Percentiles rank a stretch among this genome's conserved stretches.
Conservation (phyloP, 73 alveolate genomes). For the Loxodes magnus region DNA sequence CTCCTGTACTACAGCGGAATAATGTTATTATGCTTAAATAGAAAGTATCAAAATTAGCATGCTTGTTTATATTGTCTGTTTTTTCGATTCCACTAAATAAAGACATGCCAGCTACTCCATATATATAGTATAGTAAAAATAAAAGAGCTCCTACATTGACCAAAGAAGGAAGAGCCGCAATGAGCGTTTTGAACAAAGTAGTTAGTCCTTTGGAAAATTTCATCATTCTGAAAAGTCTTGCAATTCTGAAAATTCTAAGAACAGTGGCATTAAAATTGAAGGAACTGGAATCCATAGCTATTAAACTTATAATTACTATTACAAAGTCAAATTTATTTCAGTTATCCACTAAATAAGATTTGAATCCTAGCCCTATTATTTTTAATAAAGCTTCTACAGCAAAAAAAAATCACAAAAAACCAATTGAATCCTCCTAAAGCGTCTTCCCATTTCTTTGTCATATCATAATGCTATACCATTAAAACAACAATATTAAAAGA, state of each 20-base stretch:
- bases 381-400: slow-evolving; percentile 27
- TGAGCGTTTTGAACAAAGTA: background rate
- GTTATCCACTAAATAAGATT: slow-evolving; percentile 18
- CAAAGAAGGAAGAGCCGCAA: slow-evolving; percentile 8
- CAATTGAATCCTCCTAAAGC: background rate
- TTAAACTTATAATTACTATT: slow-evolving; percentile 16
- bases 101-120: slow-evolving; percentile 44
- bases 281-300: background rate
- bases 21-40: slow-evolving; percentile 20
- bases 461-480: background rate
- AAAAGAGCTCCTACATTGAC: slow-evolving; percentile 18
- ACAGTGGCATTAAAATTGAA: slow-evolving; percentile 19
- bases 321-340: slow-evolving; percentile 42
- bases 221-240: slow-evolving; percentile 14
- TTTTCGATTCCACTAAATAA: slow-evolving; percentile 18
- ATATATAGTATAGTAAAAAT: slow-evolving; percentile 24
- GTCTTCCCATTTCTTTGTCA: background rate
- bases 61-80: slow-evolving; percentile 1
- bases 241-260: slow-evolving; percentile 22
- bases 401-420: slow-evolving; percentile 21
- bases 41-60: slow-evolving; percentile 36
- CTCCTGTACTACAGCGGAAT: slow-evolving; percentile 36
- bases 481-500: background rate
- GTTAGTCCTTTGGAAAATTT: background rate
- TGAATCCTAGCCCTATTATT: slow-evolving; percentile 16